A percentile compares a stretch with the other conserved stretches of the same genome.
Conservation (phyloP, 192 early-diverging fungal species). For the Backusella mclennaniae region DNA sequence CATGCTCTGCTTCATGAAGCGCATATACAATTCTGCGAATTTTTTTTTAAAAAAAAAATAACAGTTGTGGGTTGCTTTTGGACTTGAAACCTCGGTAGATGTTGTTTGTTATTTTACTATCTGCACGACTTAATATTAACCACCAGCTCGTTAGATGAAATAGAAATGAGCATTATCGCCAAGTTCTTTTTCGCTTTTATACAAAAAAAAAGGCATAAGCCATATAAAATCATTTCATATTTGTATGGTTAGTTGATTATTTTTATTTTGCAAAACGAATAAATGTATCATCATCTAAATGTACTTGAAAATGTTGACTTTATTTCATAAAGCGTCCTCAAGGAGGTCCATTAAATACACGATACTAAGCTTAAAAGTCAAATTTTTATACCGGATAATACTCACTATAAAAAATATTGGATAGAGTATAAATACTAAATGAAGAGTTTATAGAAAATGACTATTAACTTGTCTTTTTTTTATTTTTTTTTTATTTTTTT, state of each 20-base stretch:
- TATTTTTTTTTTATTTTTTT: background rate
- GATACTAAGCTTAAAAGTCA: background rate
- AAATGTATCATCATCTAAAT: background rate
- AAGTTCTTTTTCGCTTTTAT: background rate
- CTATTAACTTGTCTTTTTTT: too few species aligned
- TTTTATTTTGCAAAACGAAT: background rate
- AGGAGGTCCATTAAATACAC: background rate
- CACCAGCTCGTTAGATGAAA: background rate
- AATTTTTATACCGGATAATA: too few species aligned
- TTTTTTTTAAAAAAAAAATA: background rate
- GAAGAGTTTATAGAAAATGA: too few species aligned
- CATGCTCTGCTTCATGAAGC: too few species aligned
- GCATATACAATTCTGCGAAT: background rate
- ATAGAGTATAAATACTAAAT: too few species aligned
- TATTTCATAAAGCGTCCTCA: background rate
- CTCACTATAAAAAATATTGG: too few species aligned
- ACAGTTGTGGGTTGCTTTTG: background rate
- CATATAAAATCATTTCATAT: background rate
- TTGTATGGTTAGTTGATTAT: background rate
- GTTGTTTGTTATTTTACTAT: background rate
- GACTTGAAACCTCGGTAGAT: background rate
- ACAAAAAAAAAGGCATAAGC: background rate
- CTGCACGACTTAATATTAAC: background rate
- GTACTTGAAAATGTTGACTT: background rate
- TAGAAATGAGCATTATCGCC: background rate